Evolutionary conservation across 805 yeast species (phyloP).

Genomic region (Yarrowia alimentaria): DNA sequence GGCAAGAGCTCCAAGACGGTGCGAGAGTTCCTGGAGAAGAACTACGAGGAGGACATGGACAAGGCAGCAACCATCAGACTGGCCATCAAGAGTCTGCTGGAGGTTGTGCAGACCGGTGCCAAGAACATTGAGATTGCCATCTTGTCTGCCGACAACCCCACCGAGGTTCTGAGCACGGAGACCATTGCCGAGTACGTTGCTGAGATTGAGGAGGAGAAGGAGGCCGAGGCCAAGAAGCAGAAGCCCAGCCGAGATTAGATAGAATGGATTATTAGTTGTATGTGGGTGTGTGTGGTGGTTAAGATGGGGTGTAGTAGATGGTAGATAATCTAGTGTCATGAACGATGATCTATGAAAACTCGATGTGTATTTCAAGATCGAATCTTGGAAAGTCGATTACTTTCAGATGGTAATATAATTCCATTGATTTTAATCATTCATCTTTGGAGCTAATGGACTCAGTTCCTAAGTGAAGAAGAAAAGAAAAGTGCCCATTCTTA

Average conservation of each 20-base stretch:
- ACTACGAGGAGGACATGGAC: slow-evolving; percentile 61
- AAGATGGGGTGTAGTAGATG: too few relatives aligned
- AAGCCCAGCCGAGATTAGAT: slow-evolving; percentile 39
- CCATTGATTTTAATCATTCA: too few relatives aligned
- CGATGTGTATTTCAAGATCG: too few relatives aligned
- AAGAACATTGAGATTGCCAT: slow-evolving; percentile 92
- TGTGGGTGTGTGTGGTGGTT: too few relatives aligned
- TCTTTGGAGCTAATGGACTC: too few relatives aligned
- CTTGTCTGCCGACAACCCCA: slow-evolving; percentile 64
- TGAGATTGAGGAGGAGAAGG: slow-evolving; percentile 84
- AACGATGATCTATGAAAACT: too few relatives aligned
- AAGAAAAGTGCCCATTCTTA: too few relatives aligned
- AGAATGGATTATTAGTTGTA: too few relatives aligned
- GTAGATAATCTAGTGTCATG: too few relatives aligned
- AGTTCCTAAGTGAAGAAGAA: too few relatives aligned
- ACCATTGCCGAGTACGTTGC: slow-evolving; percentile 73
- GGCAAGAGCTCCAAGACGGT: slow-evolving; percentile 95
- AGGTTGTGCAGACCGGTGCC: slow-evolving; percentile 97
- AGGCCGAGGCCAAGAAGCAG: slow-evolving; percentile 53
- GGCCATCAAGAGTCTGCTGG: slow-evolving; percentile 82
- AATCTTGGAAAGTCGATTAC: too few relatives aligned
- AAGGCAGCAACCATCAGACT: slow-evolving; percentile 72
- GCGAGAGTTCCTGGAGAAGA: slow-evolving; percentile 90
- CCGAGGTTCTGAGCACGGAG: slow-evolving; percentile 60
- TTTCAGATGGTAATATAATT: too few relatives aligned